A percentile compares a stretch with the other conserved stretches of the same genome.
phyloP scores from a whole-genome alignment of 148 eudicot species.

The Rhododendron vialii region DNA sequence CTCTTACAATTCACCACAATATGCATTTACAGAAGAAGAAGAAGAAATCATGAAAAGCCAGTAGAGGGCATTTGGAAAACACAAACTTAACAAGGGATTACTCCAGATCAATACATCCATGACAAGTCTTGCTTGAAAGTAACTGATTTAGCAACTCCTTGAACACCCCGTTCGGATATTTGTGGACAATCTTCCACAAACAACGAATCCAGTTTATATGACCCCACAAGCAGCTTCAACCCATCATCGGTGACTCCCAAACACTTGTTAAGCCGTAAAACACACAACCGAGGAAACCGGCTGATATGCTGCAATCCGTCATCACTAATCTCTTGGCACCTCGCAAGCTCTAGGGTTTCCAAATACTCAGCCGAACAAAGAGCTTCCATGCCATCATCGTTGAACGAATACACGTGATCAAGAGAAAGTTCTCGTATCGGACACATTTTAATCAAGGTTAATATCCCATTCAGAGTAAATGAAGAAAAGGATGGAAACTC shows the following conservation, averaged over 20 bases:
- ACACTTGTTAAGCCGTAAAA: conserved; percentile 64
- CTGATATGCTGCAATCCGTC: conserved; percentile 63
- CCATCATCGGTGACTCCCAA: conserved; percentile 78
- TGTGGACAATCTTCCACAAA: conserved; percentile 77
- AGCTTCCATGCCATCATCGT: conserved; percentile 73
- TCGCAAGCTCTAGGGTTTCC: conserved; percentile 63
- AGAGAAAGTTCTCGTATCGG: conserved; percentile 64
- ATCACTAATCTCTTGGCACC: conserved; percentile 82
- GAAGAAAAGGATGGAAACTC: conserved; percentile 77
- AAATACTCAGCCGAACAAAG: conserved; percentile 50
- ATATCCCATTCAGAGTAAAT: conserved; percentile 57
- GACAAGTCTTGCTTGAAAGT: conserved; percentile 74
- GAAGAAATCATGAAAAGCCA: not conserved
- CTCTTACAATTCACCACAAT: not conserved
- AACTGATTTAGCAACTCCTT: conserved; percentile 59
- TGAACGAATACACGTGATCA: conserved; percentile 67
- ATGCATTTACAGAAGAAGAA: not conserved
- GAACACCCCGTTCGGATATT: conserved; percentile 63
- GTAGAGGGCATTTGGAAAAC: not conserved
- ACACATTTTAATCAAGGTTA: conserved; percentile 49
- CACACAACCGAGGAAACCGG: conserved; percentile 38
- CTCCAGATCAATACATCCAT: conserved; percentile 62
- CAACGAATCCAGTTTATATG: conserved; percentile 42
- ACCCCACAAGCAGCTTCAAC: conserved; percentile 55
- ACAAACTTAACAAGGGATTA: not conserved